Evolutionary conservation across 495 filamentous ascomycete species (phyloP).

Genomic region (Chaetomidium leptoderma): DNA sequence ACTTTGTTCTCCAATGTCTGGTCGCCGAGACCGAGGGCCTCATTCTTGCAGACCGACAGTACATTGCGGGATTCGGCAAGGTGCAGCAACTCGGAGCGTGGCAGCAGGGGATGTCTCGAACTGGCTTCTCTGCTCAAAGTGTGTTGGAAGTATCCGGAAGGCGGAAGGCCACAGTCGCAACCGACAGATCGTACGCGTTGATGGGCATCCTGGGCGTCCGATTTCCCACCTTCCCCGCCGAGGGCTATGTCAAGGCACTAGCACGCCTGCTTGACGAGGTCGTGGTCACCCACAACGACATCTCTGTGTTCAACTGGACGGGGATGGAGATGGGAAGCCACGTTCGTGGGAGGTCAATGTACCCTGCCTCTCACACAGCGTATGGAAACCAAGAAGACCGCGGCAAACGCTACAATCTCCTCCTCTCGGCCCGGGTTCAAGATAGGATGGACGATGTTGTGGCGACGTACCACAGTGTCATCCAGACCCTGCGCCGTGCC

Average conservation of each 20-base stretch:
- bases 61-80: conserved; percentile 35
- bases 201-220: conserved; percentile 41
- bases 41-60: conserved; percentile 30
- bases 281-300: conserved; percentile 37
- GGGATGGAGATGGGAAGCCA: conserved; percentile 37
- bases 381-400: conserved; percentile 25
- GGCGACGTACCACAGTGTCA: conserved; percentile 26
- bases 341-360: conserved; percentile 36
- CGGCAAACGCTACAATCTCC: conserved; percentile 28
- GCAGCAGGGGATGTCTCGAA: conserved; percentile 26
- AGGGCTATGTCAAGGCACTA: conserved; percentile 37
- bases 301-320: conserved; percentile 43
- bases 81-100: conserved; percentile 29
- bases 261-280: conserved; percentile 38
- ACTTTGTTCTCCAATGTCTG: conserved; percentile 29
- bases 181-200: conserved; percentile 35
- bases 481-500: conserved; percentile 26
- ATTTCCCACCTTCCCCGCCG: conserved; percentile 37
- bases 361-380: conserved; percentile 33
- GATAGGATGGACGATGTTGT: conserved; percentile 28
- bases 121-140: conserved; percentile 31
- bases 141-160: conserved; percentile 32
- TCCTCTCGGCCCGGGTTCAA: conserved; percentile 25
- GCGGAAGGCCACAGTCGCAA: conserved; percentile 31
- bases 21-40: conserved; percentile 28